Base-by-base conservation (phyloP, 2,329 filamentous ascomycete genomes). In the Hymenotorrendiella dingleyae region DNA sequence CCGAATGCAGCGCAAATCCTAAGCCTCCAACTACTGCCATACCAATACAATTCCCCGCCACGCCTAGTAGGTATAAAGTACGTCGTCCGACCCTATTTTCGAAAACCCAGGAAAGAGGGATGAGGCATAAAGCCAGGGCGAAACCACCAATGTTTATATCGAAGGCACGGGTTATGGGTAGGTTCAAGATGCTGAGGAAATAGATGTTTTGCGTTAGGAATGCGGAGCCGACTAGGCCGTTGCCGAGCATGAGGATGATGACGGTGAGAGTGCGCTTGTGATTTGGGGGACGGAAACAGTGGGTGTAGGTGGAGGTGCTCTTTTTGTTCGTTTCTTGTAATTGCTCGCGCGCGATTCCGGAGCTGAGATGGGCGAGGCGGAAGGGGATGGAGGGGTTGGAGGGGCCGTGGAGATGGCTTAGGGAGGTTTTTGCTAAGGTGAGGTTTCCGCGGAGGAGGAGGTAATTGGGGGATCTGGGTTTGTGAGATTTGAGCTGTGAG, bases 261-360 rank as follows among this genome's bases (percentile, higher is more conserved):
- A 64, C 60, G 33, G 65, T 66, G 11, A 64, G 49, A 0, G 65
- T 66, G 16, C 64, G 57, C 40, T 59, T 60, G 20, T 58, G 48
- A 45, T 67, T 59, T 1, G 49, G 47, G n/a, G 52, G 53, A 34
- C 56, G 42, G 56, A 67, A 66, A 48, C 63, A 67, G 27, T 64
- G 58, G 2, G 49, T 28, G 41, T 61, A 66, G 0, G 54, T 56
- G 17, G 45, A 23, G 17, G 26, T 11, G 14, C 30, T 33, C 12
- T 6, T 10, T 6, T 24, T 22, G 4, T 29, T 19, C 4, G 28
- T 16, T 24, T 45, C 26, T n/a, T 40, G 12, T 6, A 35, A 14
- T n/a, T n/a, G n/a, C 32, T 50, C 52, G 5, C 29, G 26, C 0
- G 36, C 12, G n/a, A 54, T 48, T 2, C 38, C 26, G 11, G 34